Base-by-base conservation (phyloP, 73 alveolate species). In the Tetrahymena elliotti region DNA sequence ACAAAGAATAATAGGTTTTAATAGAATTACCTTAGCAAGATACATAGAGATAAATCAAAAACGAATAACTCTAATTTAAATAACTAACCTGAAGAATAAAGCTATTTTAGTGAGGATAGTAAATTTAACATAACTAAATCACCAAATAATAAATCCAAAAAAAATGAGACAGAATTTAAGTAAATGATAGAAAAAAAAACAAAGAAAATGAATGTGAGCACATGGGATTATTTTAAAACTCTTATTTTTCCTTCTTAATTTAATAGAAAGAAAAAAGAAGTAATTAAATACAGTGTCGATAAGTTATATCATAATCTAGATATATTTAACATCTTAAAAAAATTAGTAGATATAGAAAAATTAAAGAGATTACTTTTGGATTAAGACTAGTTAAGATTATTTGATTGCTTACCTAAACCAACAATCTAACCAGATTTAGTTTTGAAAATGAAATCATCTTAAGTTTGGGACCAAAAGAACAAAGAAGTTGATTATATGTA, bases 391-490 rank as follows among this genome's bases (percentile, higher is more conserved):
- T 40, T 94, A n/a, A 94, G 84, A 38, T 94, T 83, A 84, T 94
- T 94, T 94, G 96, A 94, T 83, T 94, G 39, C 84, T 68, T 94
- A 6, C 96, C 96, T 1, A 94, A 94, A 40, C 96, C 96, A 6
- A 94, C 92, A 18, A 94, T 94, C 13, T 38, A 82, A 27, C 84
- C 37, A 31, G 41, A 94, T 37, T 68, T 27, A 68, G 88, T n/a
- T 7, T 27, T 27, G 88, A 68, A 68, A 68, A 68, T 22, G 22
- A 3, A 68, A 18, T 27, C 88, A 22, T 27, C 88, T 68, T 8
- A 68, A 68, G 33, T 68, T 47, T 47, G 82, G 82, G 82, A 47
- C 20, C 6, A 47, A 47, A 68, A 68, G n/a, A 68, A 68, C 11
- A 68, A 68, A 27, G 88, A 31, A 68, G 20, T 68, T 22, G 88